Evolutionary conservation across 495 filamentous ascomycete genomes (phyloP).

Genomic region (Umbilicaria muhlenbergii): DNA sequence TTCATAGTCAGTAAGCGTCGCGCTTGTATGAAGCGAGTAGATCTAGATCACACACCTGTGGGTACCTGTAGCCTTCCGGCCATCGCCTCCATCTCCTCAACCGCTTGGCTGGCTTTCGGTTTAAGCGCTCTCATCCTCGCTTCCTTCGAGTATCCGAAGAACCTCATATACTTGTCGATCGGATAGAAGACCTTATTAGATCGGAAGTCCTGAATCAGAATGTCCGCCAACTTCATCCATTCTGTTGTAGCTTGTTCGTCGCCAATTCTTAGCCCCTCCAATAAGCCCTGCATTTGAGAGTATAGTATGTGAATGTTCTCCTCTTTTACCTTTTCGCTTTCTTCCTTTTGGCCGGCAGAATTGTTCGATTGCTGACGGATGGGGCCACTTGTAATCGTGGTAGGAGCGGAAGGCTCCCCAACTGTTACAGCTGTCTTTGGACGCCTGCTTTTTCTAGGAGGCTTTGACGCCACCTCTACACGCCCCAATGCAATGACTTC

Average conservation of each 20-base stretch:
- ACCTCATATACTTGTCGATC: constrained; percentile 50
- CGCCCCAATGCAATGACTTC: constrained; percentile 51
- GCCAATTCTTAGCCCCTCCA: constrained; percentile 32
- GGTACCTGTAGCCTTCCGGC: constrained; percentile 42
- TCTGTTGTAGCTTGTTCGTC: constrained; percentile 35
- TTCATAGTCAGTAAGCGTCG: too few species aligned
- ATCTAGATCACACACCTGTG: constrained; percentile 28
- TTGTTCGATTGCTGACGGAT: constrained; percentile 9
- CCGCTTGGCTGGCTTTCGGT: constrained; percentile 12
- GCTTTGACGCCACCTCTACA: background rate
- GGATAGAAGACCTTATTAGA: constrained; percentile 65
- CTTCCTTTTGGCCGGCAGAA: constrained; percentile 19
- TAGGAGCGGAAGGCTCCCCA: too few species aligned
- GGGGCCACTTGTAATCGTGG: background rate
- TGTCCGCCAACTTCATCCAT: constrained; percentile 62
- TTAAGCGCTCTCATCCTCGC: constrained; percentile 21
- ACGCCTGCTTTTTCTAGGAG: too few species aligned
- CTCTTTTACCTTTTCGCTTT: constrained; percentile 31
- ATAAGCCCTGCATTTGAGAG: constrained; percentile 34
- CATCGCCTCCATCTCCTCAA: constrained; percentile 55
- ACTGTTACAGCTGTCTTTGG: too few species aligned
- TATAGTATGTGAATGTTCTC: constrained; percentile 44
- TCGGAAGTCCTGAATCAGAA: constrained; percentile 66
- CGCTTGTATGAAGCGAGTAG: background rate
- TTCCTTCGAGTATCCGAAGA: constrained; percentile 44